A percentile compares a stretch with the other conserved stretches of the same genome.
phyloP scores from a whole-genome alignment of 306 rosid species.

The Pterocarpus macrocarpus region DNA sequence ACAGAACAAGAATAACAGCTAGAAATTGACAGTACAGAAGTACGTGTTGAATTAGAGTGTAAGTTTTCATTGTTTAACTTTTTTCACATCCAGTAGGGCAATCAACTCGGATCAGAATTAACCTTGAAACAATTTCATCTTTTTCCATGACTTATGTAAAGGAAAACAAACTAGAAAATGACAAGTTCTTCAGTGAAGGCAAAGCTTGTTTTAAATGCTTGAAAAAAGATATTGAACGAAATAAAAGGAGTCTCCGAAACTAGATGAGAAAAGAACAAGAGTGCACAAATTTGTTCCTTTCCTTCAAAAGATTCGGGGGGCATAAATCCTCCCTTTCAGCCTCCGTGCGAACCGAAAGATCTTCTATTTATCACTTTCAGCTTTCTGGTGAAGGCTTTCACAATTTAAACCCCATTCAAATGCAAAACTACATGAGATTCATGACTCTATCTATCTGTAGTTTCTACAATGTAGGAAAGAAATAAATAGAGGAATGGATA shows the following conservation, averaged over 20 bases:
- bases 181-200: neutral
- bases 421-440: neutral
- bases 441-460: neutral
- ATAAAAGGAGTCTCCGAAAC: slow-evolving; percentile 1
- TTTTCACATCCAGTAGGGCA: neutral
- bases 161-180: neutral
- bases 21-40: neutral
- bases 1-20: neutral
- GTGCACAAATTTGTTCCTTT: neutral
- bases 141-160: neutral
- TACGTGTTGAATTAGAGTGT: neutral
- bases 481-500: slow-evolving; percentile 10
- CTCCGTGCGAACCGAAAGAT: slow-evolving; percentile 50
- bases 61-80: too few relatives aligned
- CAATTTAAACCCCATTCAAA: neutral
- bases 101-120: neutral
- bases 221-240: neutral
- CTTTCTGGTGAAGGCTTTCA: slow-evolving; percentile 48
- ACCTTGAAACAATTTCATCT: too few relatives aligned
- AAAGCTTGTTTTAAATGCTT: neutral
- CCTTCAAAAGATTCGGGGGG: slow-evolving; percentile 21
- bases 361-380: neutral
- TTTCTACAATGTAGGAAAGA: neutral
- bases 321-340: slow-evolving; percentile 26
- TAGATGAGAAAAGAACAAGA: slow-evolving; percentile 44